Evolutionary conservation across 1,139 yeast genomes (phyloP), one percentile per base, ranked within the genome.

Genomic region (Debaryomyces sp.): DNA sequence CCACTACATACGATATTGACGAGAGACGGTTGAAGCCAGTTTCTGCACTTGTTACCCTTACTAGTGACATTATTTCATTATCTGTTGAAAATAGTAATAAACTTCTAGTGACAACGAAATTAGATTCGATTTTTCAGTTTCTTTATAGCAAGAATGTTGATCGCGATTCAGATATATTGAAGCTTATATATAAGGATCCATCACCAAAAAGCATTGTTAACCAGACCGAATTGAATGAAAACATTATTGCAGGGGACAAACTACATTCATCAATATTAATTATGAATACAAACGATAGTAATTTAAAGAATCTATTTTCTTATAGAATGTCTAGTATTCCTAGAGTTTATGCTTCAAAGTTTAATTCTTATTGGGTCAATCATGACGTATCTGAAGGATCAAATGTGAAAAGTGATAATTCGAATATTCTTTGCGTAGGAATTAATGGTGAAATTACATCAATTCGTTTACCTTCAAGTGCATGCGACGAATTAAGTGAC

Each of bases 361-460:
- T 62, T 49, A 53, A 38, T 60, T 75, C 52, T 44, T 64, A 49
- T 23, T 81, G 85, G 85, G 45, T 44, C 7, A 40, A 42, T 7
- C 32, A 33, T 6, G 38, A 37, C 8, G 30, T 36, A 10, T n/a
- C 23, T 24, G 36, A 30, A 37, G 30, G 18, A 9, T 5, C n/a
- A 4, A 41, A 12, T 44, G 6, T 12, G 30, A 39, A 13, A 32
- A 46, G 9, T 5, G 22, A 47, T 5, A 41, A 48, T 12, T 26
- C 44, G n/a, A 35, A 68, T 43, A 54, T 80, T 4, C 53, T 82
- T 2, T 65, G 75, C 46, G 78, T 70, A 15, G 76, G 84, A 0
- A 68, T 81, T 5, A 76, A 74, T 55, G 87, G 87, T 1, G 84
- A 81, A 47, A 56, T 81, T 5, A 64, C 70, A 5, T 47, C 59